Evolutionary conservation across 1,284 basidiomycete species (phyloP).

Genomic region (Heterobasidion occidentale): DNA sequence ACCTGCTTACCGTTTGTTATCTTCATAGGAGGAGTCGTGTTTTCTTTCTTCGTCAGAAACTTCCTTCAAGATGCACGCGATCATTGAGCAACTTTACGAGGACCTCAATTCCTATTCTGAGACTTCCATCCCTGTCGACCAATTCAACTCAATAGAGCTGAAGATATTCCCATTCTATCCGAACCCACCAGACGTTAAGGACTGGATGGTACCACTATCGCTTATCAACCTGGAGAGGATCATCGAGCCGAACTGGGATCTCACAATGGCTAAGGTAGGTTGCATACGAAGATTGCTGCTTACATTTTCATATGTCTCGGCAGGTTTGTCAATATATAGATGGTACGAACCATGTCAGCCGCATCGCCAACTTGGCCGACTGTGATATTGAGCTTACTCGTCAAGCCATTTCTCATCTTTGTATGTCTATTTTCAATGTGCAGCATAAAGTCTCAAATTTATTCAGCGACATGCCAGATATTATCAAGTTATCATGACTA

Average conservation of each 20-base stretch:
- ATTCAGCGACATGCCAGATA: conserved; percentile 42
- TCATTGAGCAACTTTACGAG: conserved; percentile 95
- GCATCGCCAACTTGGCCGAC: conserved; percentile 89
- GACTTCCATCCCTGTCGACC: conserved; percentile 84
- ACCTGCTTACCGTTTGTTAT: background rate
- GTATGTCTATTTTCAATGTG: conserved; percentile 34
- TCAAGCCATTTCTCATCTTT: conserved; percentile 90
- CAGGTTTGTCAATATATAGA: conserved; percentile 80
- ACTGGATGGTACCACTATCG: conserved; percentile 94
- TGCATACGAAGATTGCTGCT: background rate
- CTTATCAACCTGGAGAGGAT: conserved; percentile 79
- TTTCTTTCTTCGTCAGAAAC: conserved; percentile 78
- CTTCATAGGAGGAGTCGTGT: conserved; percentile 72
- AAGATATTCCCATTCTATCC: conserved; percentile 97
- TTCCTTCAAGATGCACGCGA: conserved; percentile 69
- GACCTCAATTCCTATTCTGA: conserved; percentile 97
- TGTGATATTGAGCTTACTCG: conserved; percentile 82
- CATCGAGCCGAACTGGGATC: conserved; percentile 91
- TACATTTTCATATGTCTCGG: conserved; percentile 3
- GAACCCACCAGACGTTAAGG: conserved; percentile 83
- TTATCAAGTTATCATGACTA: conserved; percentile 93
- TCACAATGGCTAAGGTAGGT: conserved; percentile 81
- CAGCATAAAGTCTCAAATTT: background rate
- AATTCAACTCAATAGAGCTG: conserved; percentile 87
- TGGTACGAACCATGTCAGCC: conserved; percentile 85